These are phyloP conservation scores for Artomyces pyxidatus DNA, from an alignment of 768 basidiomycete genomes.

Conservation along the genomic window DNA sequence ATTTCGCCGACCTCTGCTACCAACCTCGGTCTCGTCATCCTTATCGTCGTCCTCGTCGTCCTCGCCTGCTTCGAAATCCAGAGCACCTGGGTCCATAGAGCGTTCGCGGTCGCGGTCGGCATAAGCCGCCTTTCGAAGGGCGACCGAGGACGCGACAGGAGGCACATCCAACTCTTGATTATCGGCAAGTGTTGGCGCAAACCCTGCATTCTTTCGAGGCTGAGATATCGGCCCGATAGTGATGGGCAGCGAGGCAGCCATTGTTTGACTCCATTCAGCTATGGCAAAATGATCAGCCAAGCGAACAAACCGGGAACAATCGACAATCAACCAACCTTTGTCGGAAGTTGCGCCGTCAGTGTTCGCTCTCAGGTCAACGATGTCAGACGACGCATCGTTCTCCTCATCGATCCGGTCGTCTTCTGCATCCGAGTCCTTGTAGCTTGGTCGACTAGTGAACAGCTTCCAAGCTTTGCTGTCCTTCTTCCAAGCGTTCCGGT, in stretches of 20 bases:
- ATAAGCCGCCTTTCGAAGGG: slow-evolving; percentile 53
- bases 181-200: not conserved
- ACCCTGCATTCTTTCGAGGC: not conserved
- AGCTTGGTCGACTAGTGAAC: slow-evolving; percentile 36
- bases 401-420: slow-evolving; percentile 20
- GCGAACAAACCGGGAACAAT: too few relatives aligned
- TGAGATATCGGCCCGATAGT: slow-evolving; percentile 37
- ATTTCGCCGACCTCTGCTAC: slow-evolving; percentile 43
- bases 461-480: slow-evolving; percentile 57
- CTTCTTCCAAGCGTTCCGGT: slow-evolving; percentile 61
- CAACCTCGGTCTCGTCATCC: slow-evolving; percentile 22
- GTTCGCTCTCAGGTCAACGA: not conserved
- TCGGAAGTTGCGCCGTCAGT: not conserved
- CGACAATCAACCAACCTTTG: not conserved
- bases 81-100: slow-evolving; percentile 58
- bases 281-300: not conserved
- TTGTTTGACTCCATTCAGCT: slow-evolving; percentile 4
- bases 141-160: slow-evolving; percentile 30
- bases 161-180: slow-evolving; percentile 13
- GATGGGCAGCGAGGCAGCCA: slow-evolving; percentile 57
- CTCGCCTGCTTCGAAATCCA: slow-evolving; percentile 48
- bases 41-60: slow-evolving; percentile 39
- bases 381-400: slow-evolving; percentile 12
- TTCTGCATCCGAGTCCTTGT: slow-evolving; percentile 22
- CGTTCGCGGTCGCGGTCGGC: slow-evolving; percentile 61